Evolutionary conservation across 441 rosid genomes (phyloP), one percentile per base, ranked within the genome.

Genomic region (Capsella rubella): DNA sequence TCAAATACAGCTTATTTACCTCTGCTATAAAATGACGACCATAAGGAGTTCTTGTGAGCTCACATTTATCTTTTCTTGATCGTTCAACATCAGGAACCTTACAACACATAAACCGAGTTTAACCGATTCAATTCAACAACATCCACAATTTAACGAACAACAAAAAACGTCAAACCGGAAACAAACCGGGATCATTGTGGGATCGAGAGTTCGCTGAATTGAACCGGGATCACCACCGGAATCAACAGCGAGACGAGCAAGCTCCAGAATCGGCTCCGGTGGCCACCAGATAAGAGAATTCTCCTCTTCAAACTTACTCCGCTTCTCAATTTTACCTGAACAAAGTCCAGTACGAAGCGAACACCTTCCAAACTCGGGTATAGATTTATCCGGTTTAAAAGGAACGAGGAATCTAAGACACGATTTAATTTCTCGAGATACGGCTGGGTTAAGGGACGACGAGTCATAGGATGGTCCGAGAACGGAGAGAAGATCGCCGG

Each of bases 201-300:
- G 96, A 79, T 91, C 92, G 34, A 91, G 84, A 18, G 91, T 72
- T 25, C 86, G 84, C 58, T 90, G 78, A 67, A 93, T 83, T 9
- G 84, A 81, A 63, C 74, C 87, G 4, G 90, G 91, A 67, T 91
- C 95, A 3, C 97, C 95, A 2, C 90, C 90, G 28, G 92, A 90
- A 64, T 91, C 96, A 21, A 90, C 68, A 53, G 95, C 89, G 21
- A 93, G 91, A 31, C 96, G 90, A 78, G 97, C 97, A 42, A 91
- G 82, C 47, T 93, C 95, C 5, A 91, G 90, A 57, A 91, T 80
- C 54, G 95, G 72, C 76, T 84, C 83, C 15, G 97, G 96, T 15
- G 96, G 97, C 91, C 95, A 84, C 98, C 98, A 93, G 15, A 93
- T 67, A 61, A 91, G 87, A 74, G 82, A 81, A 65, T 90, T 81